phyloP scores from a whole-genome alignment of 78 protist genomes.

The Trichosphaerium sp. region DNA sequence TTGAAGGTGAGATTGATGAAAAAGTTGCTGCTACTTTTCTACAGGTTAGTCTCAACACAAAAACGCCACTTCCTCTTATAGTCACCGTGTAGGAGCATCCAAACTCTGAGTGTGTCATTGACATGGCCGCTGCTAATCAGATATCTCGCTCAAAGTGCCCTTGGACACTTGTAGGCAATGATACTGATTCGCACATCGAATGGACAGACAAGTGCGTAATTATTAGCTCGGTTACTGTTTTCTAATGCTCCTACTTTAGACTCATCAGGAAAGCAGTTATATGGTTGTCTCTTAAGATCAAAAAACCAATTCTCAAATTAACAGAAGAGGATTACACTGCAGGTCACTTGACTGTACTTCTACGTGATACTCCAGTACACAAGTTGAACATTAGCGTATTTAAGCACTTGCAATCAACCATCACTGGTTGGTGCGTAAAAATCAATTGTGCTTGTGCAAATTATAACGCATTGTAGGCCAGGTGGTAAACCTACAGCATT shows the following conservation, averaged over 20 bases:
- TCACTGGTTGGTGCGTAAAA: slow-evolving; percentile 54
- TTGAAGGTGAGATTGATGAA: slow-evolving; percentile 9
- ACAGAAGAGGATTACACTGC: slow-evolving; percentile 35
- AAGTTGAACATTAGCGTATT: slow-evolving; percentile 35
- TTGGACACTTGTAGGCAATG: slow-evolving; percentile 22
- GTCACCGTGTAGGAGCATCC: slow-evolving; percentile 11
- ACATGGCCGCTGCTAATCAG: slow-evolving; percentile 27
- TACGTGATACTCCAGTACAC: slow-evolving; percentile 32
- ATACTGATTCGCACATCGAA: slow-evolving; percentile 6
- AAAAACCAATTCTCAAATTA: slow-evolving; percentile 32
- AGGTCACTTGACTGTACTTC: slow-evolving; percentile 3
- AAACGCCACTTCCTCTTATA: no score
- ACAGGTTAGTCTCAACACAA: no score
- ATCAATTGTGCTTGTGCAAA: no score
- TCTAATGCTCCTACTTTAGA: not conserved
- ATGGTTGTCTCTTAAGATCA: slow-evolving; percentile 27
- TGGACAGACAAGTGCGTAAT: slow-evolving; percentile 16
- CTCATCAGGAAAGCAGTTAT: slow-evolving; percentile 23
- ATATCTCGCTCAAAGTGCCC: slow-evolving; percentile 27
- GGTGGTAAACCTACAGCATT: slow-evolving; percentile 54
- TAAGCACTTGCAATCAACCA: slow-evolving; percentile 18
- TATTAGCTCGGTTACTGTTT: not conserved
- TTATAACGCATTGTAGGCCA: no score
- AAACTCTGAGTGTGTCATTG: slow-evolving; percentile 3
- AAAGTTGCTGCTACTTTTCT: slow-evolving; percentile 14